Base-by-base conservation (phyloP, 2,329 filamentous ascomycete species). In the Fusarium compactum region DNA sequence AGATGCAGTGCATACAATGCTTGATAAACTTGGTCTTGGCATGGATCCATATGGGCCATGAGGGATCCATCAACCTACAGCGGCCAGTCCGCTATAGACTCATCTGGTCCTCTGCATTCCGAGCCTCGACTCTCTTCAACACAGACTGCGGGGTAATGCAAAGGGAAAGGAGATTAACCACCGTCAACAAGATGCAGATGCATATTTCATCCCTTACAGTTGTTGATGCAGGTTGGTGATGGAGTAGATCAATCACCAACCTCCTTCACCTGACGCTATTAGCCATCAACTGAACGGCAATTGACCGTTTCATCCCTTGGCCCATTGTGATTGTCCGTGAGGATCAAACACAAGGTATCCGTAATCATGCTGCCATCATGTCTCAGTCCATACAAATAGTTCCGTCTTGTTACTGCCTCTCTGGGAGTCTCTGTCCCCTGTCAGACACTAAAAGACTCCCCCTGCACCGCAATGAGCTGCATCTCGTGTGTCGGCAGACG, bases 181-280 rank as follows among this genome's bases (percentile, higher is more conserved):
- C 22, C 18, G 32, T 41, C 25, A 57, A 48, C 25, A 43, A 46
- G 25, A 15, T 32, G 16, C n/a, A 30, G 20, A 11, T 38, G 32
- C 32, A 38, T 38, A 38, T 20, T 34, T 20, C 52, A 63, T 62
- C 63, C 67, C 67, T 66, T 70, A 48, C 48, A 40, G 32, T 52
- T 52, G 24, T 57, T 52, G 52, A 45, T 67, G 64, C 53, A 46
- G 58, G 25, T 47, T 51, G 41, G 40, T 52, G 53, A 53, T 48
- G 44, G 18, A 43, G n/a, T 57, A 41, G 14, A 43, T 53, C 65
- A 67, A 57, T 30, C 46, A 63, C 44, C 53, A 48, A 68, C 65
- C 64, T 66, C 64, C 58, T 67, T 67, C 62, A 62, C 65, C 63
- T 67, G 65, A 67, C 66, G 40, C 65, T 56, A 62, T 61, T 65